Evolutionary conservation across 768 basidiomycete genomes (phyloP).

Genomic region (Suillus paluster): DNA sequence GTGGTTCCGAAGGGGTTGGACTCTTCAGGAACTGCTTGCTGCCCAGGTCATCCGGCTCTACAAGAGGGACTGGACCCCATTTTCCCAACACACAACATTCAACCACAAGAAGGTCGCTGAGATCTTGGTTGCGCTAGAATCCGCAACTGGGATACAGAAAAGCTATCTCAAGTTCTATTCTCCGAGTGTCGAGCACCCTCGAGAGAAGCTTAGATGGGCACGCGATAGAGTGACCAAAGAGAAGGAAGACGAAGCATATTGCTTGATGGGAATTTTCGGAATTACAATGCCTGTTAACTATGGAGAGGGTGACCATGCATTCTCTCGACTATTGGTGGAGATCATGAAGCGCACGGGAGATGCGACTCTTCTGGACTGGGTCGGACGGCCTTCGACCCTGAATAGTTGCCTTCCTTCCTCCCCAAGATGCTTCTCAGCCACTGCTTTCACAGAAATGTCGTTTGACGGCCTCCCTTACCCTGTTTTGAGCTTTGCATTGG

Average conservation of each 20-base stretch:
- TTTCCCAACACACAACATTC: background rate
- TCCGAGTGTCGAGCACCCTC: slow-evolving; percentile 5
- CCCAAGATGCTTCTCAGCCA: slow-evolving; percentile 11
- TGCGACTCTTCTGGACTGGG: slow-evolving; percentile 18
- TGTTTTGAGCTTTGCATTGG: background rate
- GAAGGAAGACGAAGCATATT: slow-evolving; percentile 21
- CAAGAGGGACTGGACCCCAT: slow-evolving; percentile 27
- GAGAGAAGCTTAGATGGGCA: slow-evolving; percentile 13
- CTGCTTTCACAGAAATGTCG: background rate
- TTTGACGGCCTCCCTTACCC: background rate
- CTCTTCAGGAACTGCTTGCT: slow-evolving; percentile 35
- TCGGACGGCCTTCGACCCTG: slow-evolving; percentile 6
- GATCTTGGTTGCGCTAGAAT: slow-evolving; percentile 5
- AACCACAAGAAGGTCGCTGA: slow-evolving; percentile 7
- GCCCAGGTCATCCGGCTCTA: slow-evolving; percentile 28
- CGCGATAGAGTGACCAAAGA: slow-evolving; percentile 17
- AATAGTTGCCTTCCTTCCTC: slow-evolving; percentile 11
- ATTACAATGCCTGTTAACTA: slow-evolving; percentile 17
- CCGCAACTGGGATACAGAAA: slow-evolving; percentile 7
- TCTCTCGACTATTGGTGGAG: slow-evolving; percentile 15
- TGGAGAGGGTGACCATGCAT: slow-evolving; percentile 22
- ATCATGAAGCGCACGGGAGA: slow-evolving; percentile 14
- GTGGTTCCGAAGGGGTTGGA: slow-evolving; percentile 27
- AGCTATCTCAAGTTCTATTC: slow-evolving; percentile 4
- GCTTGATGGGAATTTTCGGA: slow-evolving; percentile 18